A percentile compares a stretch with the other conserved stretches of the same genome.
Conservation (phyloP, 257 asterid genomes). For the Verbascum thapsus region DNA sequence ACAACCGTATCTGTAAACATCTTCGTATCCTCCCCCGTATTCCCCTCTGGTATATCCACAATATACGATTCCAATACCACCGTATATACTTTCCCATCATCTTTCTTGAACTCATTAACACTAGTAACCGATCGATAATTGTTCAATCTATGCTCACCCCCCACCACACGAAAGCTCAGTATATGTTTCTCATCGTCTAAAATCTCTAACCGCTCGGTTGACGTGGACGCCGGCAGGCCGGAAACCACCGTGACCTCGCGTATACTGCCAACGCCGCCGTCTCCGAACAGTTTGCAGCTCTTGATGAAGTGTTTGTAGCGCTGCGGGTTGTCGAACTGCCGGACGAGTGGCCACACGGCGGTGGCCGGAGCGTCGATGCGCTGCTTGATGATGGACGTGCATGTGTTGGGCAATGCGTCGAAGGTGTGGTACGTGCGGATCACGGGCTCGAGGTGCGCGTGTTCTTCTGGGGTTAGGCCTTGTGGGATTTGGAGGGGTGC, state of each 20-base stretch:
- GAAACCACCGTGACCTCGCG: constrained; percentile 87
- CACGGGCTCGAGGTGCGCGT: constrained; percentile 47
- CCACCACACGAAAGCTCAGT: constrained; percentile 79
- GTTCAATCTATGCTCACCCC: constrained; percentile 85
- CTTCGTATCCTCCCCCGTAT: constrained; percentile 82
- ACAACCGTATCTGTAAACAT: constrained; percentile 91
- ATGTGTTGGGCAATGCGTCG: constrained; percentile 63
- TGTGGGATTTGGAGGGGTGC: constrained; percentile 35
- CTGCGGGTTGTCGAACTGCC: constrained; percentile 83
- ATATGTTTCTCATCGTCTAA: constrained; percentile 68
- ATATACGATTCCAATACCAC: constrained; percentile 77
- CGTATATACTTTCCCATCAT: constrained; percentile 44
- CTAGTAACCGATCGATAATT: constrained; percentile 79
- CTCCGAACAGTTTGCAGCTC: constrained; percentile 69
- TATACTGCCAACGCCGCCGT: constrained; percentile 83
- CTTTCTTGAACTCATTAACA: constrained; percentile 54
- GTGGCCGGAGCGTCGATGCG: constrained; percentile 71
- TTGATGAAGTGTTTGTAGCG: constrained; percentile 93
- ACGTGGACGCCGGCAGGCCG: constrained; percentile 88
- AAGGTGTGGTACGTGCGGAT: constrained; percentile 63
- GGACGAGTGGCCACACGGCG: constrained; percentile 77
- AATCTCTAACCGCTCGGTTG: constrained; percentile 88
- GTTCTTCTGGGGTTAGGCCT: constrained; percentile 60
- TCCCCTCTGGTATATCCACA: constrained; percentile 88
- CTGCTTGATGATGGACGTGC: constrained; percentile 69